Evolutionary conservation across 192 early-diverging fungal species (phyloP).

Genomic region (Endogone sp.): DNA sequence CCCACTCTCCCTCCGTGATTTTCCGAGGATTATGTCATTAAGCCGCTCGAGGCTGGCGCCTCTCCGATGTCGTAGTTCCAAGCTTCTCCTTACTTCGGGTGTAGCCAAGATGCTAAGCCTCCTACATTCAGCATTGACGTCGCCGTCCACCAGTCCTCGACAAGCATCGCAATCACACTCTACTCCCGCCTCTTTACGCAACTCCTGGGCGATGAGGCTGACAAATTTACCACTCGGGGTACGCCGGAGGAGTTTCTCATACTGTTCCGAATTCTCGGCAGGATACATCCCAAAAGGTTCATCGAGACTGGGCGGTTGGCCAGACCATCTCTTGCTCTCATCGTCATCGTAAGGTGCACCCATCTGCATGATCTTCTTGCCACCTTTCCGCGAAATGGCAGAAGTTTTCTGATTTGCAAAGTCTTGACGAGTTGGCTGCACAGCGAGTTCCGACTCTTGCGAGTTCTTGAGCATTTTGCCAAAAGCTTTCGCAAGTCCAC

Average conservation of each 20-base stretch:
- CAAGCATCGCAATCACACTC: constrained; percentile 20
- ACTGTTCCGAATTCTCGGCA: background rate
- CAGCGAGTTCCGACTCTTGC: background rate
- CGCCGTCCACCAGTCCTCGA: background rate
- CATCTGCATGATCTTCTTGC: background rate
- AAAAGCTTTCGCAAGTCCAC: background rate
- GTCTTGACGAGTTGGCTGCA: background rate
- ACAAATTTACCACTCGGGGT: constrained; percentile 15
- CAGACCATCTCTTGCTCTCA: background rate
- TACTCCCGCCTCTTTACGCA: constrained; percentile 11
- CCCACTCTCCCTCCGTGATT: background rate
- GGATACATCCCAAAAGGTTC: background rate
- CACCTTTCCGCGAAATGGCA: background rate
- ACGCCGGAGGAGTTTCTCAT: background rate
- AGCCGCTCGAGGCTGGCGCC: constrained; percentile 22
- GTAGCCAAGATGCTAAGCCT: constrained; percentile 12
- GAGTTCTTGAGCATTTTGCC: background rate
- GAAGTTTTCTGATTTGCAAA: background rate
- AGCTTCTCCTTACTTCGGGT: constrained; percentile 11
- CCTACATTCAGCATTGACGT: constrained; percentile 4
- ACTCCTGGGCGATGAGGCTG: constrained; percentile 21
- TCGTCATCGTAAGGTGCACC: background rate
- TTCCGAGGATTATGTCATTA: background rate
- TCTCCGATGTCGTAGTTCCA: constrained; percentile 18
- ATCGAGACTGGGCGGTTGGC: background rate